phyloP scores from a whole-genome alignment of 805 yeast genomes.

The Wickerhamiella sorbophila region DNA sequence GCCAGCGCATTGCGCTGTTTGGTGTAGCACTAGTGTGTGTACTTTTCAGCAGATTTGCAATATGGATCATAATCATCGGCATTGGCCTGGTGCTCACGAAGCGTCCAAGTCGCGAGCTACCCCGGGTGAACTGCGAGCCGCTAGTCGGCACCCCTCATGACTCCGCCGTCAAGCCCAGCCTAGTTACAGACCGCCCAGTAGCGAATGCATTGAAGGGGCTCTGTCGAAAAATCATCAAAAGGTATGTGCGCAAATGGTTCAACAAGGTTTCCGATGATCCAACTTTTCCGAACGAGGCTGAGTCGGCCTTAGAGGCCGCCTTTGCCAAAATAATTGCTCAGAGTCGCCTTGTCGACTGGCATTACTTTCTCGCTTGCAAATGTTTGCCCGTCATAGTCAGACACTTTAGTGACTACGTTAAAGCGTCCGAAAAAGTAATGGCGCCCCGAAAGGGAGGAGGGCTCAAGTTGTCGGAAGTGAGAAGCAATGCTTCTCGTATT shows the following conservation, averaged over 20 bases:
- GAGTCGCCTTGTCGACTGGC: not conserved
- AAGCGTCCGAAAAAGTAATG: not conserved
- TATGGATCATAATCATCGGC: too few relatives aligned
- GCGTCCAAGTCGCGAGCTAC: not conserved
- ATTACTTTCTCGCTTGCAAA: not conserved
- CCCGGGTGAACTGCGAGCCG: not conserved
- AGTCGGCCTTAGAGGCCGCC: not conserved
- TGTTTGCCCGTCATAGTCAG: not conserved
- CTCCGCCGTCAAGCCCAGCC: not conserved
- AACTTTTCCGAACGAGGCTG: not conserved
- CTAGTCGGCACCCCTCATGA: not conserved
- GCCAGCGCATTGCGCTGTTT: not conserved
- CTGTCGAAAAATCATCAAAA: not conserved
- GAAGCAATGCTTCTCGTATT: not conserved
- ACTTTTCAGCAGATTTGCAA: not conserved
- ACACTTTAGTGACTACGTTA: not conserved
- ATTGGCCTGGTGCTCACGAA: not conserved
- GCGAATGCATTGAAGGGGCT: not conserved
- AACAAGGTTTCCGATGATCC: not conserved
- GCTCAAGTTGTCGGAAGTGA: not conserved
- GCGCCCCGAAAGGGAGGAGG: not conserved
- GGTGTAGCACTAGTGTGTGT: not conserved
- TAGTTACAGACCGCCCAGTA: not conserved
- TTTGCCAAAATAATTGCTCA: not conserved
- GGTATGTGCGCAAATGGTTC: not conserved